Evolutionary conservation across 345 rosid genomes (phyloP).

Genomic region (Iberis pinnata): DNA sequence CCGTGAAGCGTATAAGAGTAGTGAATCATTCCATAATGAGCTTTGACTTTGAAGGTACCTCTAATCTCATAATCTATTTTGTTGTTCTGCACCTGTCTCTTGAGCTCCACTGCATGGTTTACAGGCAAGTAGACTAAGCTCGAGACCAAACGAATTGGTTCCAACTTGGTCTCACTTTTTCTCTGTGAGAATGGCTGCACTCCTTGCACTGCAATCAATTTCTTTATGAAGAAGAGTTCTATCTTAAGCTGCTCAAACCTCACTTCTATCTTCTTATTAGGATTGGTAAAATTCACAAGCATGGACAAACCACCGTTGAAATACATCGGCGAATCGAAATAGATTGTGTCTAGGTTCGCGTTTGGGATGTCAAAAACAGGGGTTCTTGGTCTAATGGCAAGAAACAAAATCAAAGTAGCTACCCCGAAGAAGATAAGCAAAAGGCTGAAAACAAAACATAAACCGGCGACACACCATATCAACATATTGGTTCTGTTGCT

Average conservation of each 20-base stretch:
- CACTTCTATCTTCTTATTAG: constrained; percentile 58
- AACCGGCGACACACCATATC: constrained; percentile 62
- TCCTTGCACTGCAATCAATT: constrained; percentile 46
- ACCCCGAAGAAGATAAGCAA: constrained; percentile 71
- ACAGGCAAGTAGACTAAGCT: constrained; percentile 73
- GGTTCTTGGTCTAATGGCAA: constrained; percentile 50
- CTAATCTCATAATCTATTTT: constrained; percentile 50
- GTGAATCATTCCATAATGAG: constrained; percentile 59
- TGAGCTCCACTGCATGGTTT: constrained; percentile 50
- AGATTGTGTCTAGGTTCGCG: constrained; percentile 60
- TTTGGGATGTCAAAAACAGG: constrained; percentile 64
- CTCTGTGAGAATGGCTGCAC: constrained; percentile 64
- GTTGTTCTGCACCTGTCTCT: constrained; percentile 60
- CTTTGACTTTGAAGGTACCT: constrained; percentile 68
- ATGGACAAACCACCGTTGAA: constrained; percentile 67
- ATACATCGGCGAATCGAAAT: constrained; percentile 62
- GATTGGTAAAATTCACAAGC: constrained; percentile 71
- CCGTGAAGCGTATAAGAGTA: constrained; percentile 70
- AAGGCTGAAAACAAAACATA: constrained; percentile 71
- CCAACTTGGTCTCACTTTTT: constrained; percentile 42
- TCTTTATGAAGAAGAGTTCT: constrained; percentile 65
- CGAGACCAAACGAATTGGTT: constrained; percentile 54
- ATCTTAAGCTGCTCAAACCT: constrained; percentile 51
- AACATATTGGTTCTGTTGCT: constrained; percentile 43
- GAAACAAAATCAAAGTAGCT: constrained; percentile 59